Percentiles rank a stretch among this genome's conserved stretches.
These are phyloP conservation scores for Cyclotella baltica DNA, from an alignment of 108 stramenopile genomes.

Conservation along the genomic window DNA sequence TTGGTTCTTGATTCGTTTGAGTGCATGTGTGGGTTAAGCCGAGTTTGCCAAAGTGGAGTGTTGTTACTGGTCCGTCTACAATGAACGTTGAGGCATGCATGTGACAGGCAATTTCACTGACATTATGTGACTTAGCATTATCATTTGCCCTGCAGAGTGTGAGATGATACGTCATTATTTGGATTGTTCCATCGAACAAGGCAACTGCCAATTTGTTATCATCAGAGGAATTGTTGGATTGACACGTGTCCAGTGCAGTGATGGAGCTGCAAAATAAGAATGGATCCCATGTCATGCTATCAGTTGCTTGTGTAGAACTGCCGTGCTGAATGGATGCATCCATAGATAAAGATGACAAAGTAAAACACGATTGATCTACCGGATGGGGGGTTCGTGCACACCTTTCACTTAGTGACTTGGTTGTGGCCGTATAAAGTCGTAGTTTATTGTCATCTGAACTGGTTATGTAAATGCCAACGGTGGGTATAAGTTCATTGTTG, in stretches of 20 bases:
- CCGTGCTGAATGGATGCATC: background rate
- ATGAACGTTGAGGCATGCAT: conserved; percentile 35
- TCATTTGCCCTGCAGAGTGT: background rate
- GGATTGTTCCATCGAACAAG: conserved; percentile 48
- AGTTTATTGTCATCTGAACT: conserved; percentile 37
- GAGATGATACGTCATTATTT: conserved; percentile 31
- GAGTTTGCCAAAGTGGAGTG: conserved; percentile 43
- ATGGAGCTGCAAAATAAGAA: conserved; percentile 37
- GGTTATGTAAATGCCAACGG: conserved; percentile 45
- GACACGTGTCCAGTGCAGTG: conserved; percentile 43
- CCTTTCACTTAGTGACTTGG: conserved; percentile 8
- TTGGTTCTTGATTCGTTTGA: background rate
- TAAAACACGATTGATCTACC: background rate
- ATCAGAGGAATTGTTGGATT: background rate
- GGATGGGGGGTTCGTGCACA: background rate
- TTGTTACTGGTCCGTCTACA: conserved; percentile 48
- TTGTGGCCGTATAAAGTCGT: conserved; percentile 30
- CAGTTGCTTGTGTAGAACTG: background rate
- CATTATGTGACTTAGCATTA: no score
- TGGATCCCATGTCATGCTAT: conserved; percentile 15
- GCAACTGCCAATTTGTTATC: conserved; percentile 36
- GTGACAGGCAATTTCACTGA: background rate
- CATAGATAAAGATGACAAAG: background rate
- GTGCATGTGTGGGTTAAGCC: background rate
- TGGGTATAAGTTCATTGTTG: background rate